phyloP scores from a whole-genome alignment of 371 early-diverging fungal genomes.

The Funneliformis caledonium region DNA sequence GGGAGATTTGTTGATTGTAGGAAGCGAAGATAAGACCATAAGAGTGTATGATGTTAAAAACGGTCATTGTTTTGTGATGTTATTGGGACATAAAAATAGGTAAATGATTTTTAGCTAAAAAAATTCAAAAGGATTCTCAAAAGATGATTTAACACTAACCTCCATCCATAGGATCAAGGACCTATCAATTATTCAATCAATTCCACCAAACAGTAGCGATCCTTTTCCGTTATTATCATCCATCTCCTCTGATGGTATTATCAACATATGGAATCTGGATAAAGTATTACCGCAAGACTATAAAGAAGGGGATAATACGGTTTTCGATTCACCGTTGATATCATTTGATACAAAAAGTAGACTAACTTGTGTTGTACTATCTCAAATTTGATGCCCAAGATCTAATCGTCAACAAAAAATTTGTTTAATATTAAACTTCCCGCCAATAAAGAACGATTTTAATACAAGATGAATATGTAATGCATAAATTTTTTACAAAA shows the following conservation, averaged over 20 bases:
- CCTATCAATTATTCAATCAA: conserved; percentile 48
- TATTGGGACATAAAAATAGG: conserved; percentile 61
- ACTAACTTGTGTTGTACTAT: conserved; percentile 35
- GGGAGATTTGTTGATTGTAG: conserved; percentile 67
- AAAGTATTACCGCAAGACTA: background rate
- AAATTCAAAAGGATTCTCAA: background rate
- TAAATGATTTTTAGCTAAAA: background rate
- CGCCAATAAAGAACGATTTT: background rate
- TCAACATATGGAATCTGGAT: conserved; percentile 66
- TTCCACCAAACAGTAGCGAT: conserved; percentile 46
- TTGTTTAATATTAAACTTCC: background rate
- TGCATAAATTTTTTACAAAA: too few species aligned
- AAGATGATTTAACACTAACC: background rate
- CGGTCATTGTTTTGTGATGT: conserved; percentile 60
- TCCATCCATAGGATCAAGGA: conserved; percentile 54
- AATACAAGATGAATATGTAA: background rate
- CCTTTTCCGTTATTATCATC: conserved; percentile 57
- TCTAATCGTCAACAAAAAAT: background rate
- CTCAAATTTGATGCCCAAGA: conserved; percentile 17
- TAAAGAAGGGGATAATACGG: background rate
- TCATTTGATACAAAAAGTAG: conserved; percentile 38
- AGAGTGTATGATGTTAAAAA: conserved; percentile 64
- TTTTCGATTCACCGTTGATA: conserved; percentile 10
- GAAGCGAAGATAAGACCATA: conserved; percentile 74
- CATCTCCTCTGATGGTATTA: conserved; percentile 74